Percentiles rank a stretch among this genome's conserved stretches.
These are phyloP conservation scores for Dioscorea dumetorum DNA, from an alignment of 106 monocot genomes.

Conservation along the genomic window DNA sequence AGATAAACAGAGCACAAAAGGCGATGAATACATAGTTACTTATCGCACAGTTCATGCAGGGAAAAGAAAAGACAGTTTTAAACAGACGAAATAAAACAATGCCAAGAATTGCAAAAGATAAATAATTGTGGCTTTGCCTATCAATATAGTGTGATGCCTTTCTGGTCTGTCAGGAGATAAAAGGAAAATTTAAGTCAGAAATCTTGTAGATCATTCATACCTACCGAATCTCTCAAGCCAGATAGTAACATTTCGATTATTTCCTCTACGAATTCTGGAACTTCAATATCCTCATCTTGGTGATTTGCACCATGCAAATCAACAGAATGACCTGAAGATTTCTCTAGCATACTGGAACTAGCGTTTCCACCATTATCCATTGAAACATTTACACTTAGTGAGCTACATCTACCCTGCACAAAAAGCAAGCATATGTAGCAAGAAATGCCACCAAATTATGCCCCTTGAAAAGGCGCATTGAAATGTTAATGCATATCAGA, in stretches of 20 bases:
- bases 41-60: no score
- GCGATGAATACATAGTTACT: no score
- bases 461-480: no score
- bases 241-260: constrained; percentile 81
- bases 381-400: constrained; percentile 37
- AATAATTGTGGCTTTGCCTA: no score
- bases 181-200: no score
- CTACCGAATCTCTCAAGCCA: constrained; percentile 87
- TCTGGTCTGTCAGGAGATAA: no score
- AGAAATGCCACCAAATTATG: neutral
- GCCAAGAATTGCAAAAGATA: no score
- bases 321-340: constrained; percentile 4
- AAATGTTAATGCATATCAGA: no score
- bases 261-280: constrained; percentile 92
- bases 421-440: neutral
- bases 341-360: constrained; percentile 8
- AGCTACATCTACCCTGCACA: constrained; percentile 51
- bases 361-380: constrained; percentile 8
- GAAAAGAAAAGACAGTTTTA: no score
- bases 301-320: constrained; percentile 9
- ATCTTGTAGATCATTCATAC: constrained; percentile 5
- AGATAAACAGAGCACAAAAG: no score
- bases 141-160: no score
- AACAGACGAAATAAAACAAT: no score
- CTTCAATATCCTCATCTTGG: constrained; percentile 60